phyloP scores from a whole-genome alignment of 2,329 filamentous ascomycete species.

The Claviceps citrina region DNA sequence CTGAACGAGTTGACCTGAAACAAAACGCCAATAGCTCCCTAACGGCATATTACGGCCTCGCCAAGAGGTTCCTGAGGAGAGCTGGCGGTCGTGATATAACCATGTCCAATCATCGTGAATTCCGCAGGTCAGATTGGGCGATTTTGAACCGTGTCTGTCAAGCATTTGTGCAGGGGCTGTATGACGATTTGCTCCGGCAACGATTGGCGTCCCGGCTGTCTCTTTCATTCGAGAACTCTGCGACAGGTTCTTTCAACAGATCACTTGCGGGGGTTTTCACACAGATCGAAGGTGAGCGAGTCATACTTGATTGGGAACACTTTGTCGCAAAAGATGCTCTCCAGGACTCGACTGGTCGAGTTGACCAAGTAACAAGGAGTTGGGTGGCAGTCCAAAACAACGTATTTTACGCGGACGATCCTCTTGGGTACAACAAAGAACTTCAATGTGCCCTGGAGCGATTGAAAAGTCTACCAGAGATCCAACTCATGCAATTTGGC shows the following conservation, averaged over 20 bases:
- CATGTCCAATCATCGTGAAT: slow-evolving; percentile 28
- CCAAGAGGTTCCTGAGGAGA: slow-evolving; percentile 34
- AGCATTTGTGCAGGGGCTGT: slow-evolving; percentile 39
- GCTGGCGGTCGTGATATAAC: slow-evolving; percentile 35
- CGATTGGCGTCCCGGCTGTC: slow-evolving; percentile 33
- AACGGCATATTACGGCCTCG: slow-evolving; percentile 29
- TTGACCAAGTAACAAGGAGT: slow-evolving; percentile 20
- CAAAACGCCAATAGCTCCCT: slow-evolving; percentile 29
- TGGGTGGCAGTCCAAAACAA: slow-evolving; percentile 33
- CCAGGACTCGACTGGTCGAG: slow-evolving; percentile 12
- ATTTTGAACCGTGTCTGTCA: slow-evolving; percentile 36
- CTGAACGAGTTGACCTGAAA: slow-evolving; percentile 19
- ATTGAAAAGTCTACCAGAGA: slow-evolving; percentile 34
- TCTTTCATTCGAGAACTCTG: slow-evolving; percentile 21
- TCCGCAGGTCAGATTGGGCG: slow-evolving; percentile 28
- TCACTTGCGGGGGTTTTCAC: slow-evolving; percentile 38
- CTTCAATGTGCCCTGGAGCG: slow-evolving; percentile 32
- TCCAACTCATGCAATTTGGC: slow-evolving; percentile 38
- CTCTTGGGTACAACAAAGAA: slow-evolving; percentile 36
- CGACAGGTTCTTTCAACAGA: slow-evolving; percentile 20
- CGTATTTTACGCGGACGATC: slow-evolving; percentile 27
- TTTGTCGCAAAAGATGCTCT: slow-evolving; percentile 11
- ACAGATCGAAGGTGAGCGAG: slow-evolving; percentile 41
- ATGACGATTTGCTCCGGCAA: slow-evolving; percentile 28
- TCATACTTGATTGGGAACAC: slow-evolving; percentile 26